Percentiles rank a stretch among this genome's conserved stretches.
Conservation (phyloP, 169 alveolate species). For the Eimeria falciformis region DNA sequence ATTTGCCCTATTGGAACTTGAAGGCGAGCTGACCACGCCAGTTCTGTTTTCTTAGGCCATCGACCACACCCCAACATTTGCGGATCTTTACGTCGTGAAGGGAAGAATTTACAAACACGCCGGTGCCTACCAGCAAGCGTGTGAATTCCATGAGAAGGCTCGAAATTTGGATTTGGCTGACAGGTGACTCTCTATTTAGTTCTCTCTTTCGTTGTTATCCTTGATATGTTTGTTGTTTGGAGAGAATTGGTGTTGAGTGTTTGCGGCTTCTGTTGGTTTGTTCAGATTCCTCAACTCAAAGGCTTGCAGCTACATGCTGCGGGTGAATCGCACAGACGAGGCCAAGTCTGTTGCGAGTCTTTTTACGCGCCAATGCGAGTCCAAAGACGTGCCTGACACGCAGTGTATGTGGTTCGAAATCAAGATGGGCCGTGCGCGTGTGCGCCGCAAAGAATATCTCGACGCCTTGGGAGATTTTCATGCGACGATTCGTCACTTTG, state of each 20-base stretch:
- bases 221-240: no score
- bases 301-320: slow-evolving; percentile 69
- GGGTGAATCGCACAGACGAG: slow-evolving; percentile 25
- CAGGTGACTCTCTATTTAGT: background rate
- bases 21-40: background rate
- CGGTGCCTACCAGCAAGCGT: slow-evolving; percentile 75
- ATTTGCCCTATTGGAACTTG: no score
- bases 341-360: slow-evolving; percentile 14
- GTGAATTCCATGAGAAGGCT: slow-evolving; percentile 76
- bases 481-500: slow-evolving; percentile 87
- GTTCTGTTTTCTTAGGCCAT: slow-evolving; percentile 55
- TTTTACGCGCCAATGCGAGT: slow-evolving; percentile 53
- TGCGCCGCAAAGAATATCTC: slow-evolving; percentile 81
- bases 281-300: slow-evolving; percentile 77
- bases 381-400: slow-evolving; percentile 69
- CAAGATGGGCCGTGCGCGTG: slow-evolving; percentile 85
- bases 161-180: slow-evolving; percentile 63
- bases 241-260: background rate
- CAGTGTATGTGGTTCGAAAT: slow-evolving; percentile 89
- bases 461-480: slow-evolving; percentile 88
- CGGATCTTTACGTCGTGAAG: slow-evolving; percentile 76
- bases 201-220: background rate
- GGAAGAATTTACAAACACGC: slow-evolving; percentile 80
- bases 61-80: slow-evolving; percentile 73
- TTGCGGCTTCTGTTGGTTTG: background rate